Percentiles rank a stretch among this genome's conserved stretches.
Conservation (phyloP, 495 filamentous ascomycete species). For the Neurospora sp. region DNA sequence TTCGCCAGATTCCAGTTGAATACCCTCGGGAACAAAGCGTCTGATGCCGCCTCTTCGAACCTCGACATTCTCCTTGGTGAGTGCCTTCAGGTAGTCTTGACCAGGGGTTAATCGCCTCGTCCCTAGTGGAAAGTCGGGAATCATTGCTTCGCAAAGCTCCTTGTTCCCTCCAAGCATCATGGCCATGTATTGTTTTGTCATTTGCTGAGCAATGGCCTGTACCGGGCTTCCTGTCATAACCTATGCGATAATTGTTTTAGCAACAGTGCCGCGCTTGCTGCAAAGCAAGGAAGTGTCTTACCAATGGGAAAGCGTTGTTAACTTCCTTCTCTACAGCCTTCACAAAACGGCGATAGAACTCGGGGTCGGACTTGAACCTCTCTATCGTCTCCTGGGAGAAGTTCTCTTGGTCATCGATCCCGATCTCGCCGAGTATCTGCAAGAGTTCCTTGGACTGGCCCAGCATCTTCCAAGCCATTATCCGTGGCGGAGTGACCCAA, state of each 20-base stretch:
- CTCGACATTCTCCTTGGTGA: conserved; percentile 50
- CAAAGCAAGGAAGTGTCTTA: conserved; percentile 7
- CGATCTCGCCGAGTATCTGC: conserved; percentile 11
- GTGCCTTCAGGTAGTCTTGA: conserved; percentile 54
- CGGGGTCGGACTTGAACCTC: conserved; percentile 32
- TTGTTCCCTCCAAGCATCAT: conserved; percentile 33
- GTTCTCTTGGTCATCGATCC: conserved; percentile 27
- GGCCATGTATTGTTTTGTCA: conserved; percentile 34
- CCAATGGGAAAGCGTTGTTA: conserved; percentile 38
- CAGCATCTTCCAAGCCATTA: conserved; percentile 34
- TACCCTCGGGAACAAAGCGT: conserved; percentile 46
- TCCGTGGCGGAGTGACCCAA: conserved; percentile 52
- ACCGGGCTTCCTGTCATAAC: conserved; percentile 25
- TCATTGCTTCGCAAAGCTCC: conserved; percentile 39
- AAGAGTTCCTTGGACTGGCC: conserved; percentile 20
- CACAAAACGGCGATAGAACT: conserved; percentile 25
- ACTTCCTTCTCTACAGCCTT: conserved; percentile 32
- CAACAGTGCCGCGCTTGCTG: background rate
- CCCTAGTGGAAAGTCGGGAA: conserved; percentile 56
- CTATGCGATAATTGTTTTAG: conserved; percentile 4
- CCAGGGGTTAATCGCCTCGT: conserved; percentile 61
- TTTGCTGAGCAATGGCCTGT: conserved; percentile 22
- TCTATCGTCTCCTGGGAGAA: conserved; percentile 35
- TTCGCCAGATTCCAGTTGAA: conserved; percentile 46
- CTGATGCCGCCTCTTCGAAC: conserved; percentile 48